phyloP scores from a whole-genome alignment of 2,329 filamentous ascomycete species.

The Paecilomyces variotii region DNA sequence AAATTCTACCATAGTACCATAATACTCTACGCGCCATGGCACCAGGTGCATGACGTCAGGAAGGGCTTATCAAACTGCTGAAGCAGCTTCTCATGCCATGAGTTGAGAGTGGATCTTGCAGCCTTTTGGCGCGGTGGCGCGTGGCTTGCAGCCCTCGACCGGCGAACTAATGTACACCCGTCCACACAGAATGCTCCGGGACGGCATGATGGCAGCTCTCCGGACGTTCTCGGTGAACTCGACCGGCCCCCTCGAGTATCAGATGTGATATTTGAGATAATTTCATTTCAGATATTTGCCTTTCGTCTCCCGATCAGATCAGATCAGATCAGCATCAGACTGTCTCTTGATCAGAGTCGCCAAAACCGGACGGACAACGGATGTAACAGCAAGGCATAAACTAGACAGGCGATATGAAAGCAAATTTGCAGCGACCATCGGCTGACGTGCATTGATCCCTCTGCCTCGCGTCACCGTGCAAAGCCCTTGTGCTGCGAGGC shows the following conservation, averaged over 20 bases:
- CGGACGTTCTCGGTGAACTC: neutral
- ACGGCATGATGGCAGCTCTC: neutral
- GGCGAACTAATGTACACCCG: neutral
- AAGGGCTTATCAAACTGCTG: neutral
- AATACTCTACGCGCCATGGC: neutral
- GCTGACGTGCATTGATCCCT: neutral
- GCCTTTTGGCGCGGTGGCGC: neutral
- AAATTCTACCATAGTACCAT: neutral
- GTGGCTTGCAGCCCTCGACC: neutral
- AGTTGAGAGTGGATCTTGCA: neutral
- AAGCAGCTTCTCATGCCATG: neutral
- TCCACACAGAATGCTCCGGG: neutral
- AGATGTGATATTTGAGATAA: too few relatives aligned
- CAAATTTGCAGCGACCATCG: too few relatives aligned
- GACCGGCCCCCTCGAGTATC: neutral
- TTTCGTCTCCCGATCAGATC: too few relatives aligned
- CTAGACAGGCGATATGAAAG: neutral
- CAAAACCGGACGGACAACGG: neutral
- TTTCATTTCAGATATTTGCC: neutral
- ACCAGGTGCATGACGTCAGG: neutral
- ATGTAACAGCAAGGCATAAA: neutral
- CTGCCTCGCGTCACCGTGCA: neutral
- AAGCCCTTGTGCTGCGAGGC: neutral
- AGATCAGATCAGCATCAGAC: neutral
- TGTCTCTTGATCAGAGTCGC: neutral